A percentile compares a stretch with the other conserved stretches of the same genome.
These are phyloP conservation scores for Nigrospora sphaerica DNA, from an alignment of 2,329 filamentous ascomycete genomes.

Conservation along the genomic window DNA sequence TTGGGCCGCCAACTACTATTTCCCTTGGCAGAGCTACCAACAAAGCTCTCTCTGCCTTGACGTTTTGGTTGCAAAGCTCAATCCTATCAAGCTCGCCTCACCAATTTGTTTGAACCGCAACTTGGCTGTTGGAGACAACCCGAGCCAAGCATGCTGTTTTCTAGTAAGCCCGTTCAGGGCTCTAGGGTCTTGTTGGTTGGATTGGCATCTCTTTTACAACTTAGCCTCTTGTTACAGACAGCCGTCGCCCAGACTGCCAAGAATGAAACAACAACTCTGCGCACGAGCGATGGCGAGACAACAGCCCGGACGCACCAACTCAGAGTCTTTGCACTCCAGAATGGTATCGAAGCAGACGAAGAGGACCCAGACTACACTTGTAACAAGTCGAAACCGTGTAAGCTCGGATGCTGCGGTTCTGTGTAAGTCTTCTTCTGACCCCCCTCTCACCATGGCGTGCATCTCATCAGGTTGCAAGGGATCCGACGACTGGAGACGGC, in stretches of 20 bases:
- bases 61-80: too few species aligned
- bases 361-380: slow-evolving; percentile 6
- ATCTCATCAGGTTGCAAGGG: neutral
- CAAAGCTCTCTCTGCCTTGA: neutral
- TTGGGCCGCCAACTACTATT: neutral
- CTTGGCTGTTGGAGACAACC: neutral
- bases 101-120: neutral
- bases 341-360: neutral
- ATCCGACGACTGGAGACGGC: slow-evolving; percentile 2
- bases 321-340: neutral
- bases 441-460: neutral
- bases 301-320: neutral
- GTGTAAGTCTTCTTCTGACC: slow-evolving; percentile 5
- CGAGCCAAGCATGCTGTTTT: neutral
- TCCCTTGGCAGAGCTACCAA: neutral
- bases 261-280: too few species aligned
- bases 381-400: slow-evolving; percentile 6
- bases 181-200: too few species aligned
- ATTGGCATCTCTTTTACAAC: too few species aligned
- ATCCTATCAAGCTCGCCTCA: too few species aligned
- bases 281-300: too few species aligned
- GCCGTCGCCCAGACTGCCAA: neutral
- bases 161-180: too few species aligned
- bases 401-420: slow-evolving; percentile 11
- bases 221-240: too few species aligned